Base-by-base conservation (phyloP, 768 basidiomycete species). In the Mycena alexandri region DNA sequence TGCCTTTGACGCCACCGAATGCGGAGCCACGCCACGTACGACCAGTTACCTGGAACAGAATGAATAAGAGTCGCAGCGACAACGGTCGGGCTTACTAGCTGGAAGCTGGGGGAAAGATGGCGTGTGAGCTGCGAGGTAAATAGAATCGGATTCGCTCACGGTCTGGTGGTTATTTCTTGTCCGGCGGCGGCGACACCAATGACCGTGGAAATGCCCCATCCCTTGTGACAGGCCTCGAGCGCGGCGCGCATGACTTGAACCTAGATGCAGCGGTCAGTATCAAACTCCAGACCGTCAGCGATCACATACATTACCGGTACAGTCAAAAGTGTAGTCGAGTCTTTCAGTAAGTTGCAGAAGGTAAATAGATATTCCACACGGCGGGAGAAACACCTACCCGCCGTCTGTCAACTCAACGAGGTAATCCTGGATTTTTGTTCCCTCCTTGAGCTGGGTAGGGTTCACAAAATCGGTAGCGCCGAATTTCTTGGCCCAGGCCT, bases 191-290 rank as follows among this genome's bases (percentile, higher is more conserved):
- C 98, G 46, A 99, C 98, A 67, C 97, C 97, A 66, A 99, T 98
- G 71, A 99, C 77, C 62, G 94, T 98, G 63, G 91, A 94, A 47
- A 98, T 91, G 72, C 98, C 98, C 98, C 98, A 99, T 16, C 98
- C 98, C 78, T 99, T 99, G 81, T 99, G 98, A 79, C 96, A 98
- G n/a, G 96, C 93, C 81, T 99, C 98, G 52, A 99, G 88, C 25
- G 98, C 98, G 54, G 91, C 84, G 67, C 96, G 89, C 96, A 98
- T 98, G 69, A 97, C 95, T 33, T 95, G 83, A 12, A 95, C 93
- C 92, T 93, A 64, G 8, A 43, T 13, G 19, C 25, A 56, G n/a
- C 42, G 24, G 24, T 60, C 11, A 63, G 21, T 24, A 22, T 38
- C 51, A 36, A 56, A 25, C 72, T 80, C 79, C 42, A 81, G 75